Percentiles rank a stretch among this genome's conserved stretches.
phyloP scores from a whole-genome alignment of 179 eudicot genomes.

The Pouteria campechiana region DNA sequence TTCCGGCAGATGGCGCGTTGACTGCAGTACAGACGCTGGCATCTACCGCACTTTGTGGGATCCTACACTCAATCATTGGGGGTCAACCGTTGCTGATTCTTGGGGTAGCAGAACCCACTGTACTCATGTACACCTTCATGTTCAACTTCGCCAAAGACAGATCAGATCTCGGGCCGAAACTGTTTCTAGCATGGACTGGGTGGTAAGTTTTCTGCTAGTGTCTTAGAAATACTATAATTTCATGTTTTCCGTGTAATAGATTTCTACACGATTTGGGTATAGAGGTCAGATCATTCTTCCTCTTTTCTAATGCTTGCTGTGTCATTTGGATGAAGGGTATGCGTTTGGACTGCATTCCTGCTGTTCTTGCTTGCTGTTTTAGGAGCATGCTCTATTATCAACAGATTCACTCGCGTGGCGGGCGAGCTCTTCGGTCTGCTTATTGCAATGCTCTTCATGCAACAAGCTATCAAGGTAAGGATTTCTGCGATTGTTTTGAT shows the following conservation, averaged over 20 bases:
- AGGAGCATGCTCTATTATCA: conserved; percentile 93
- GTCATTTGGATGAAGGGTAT: too few relatives aligned
- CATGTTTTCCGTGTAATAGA: neutral
- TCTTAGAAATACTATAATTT: neutral
- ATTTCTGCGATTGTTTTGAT: too few relatives aligned
- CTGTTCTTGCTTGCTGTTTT: conserved; percentile 70
- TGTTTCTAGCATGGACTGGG: conserved; percentile 90
- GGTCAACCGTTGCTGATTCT: conserved; percentile 87
- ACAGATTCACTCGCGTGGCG: conserved; percentile 82
- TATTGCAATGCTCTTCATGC: conserved; percentile 96
- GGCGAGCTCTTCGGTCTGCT: conserved; percentile 91
- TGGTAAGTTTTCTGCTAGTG: conserved; percentile 42
- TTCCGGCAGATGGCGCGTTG: conserved; percentile 61
- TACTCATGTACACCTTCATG: conserved; percentile 91
- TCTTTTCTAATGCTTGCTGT: too few relatives aligned
- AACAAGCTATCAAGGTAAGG: conserved; percentile 77
- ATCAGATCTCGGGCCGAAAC: conserved; percentile 63
- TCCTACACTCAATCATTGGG: conserved; percentile 88
- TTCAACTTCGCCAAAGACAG: conserved; percentile 75
- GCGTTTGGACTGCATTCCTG: conserved; percentile 82
- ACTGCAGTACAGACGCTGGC: conserved; percentile 88
- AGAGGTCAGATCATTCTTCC: too few relatives aligned
- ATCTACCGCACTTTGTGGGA: conserved; percentile 83
- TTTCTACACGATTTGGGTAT: too few relatives aligned
- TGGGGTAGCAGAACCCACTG: conserved; percentile 96